Evolutionary conservation across 768 basidiomycete species (phyloP), one percentile per base, ranked within the genome.

Genomic region (Terana coerulea): DNA sequence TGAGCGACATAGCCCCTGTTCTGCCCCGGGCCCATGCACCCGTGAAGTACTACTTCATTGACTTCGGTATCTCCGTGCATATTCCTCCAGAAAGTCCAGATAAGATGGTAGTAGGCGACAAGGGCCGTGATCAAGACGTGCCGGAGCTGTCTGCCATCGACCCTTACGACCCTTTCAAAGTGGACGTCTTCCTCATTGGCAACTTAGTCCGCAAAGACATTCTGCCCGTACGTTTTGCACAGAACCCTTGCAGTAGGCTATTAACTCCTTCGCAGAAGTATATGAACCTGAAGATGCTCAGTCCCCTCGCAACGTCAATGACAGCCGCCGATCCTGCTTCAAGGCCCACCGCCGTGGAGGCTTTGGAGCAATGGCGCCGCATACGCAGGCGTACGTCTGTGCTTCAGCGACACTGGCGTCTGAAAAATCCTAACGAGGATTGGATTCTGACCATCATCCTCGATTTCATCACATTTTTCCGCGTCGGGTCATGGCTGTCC

Each of bases 1-100:
- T 14, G 15, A n/a, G 36, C 36, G 36, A n/a, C 36, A 37, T 7
- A 19, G 15, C 36, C 15, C 15, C 15, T 19, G 15, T n/a, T 19
- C 15, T 6, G 36, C 15, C 5, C 15, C 21, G 15, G 21, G 36
- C 3, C 43, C 49, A 3, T n/a, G n/a, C 36, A n/a, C 21, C 10
- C 8, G 48, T 62, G 17, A 56, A 44, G 10, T 67, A 67, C 48
- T 67, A 65, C 43, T 61, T 46, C 45, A 52, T 61, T 22, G 65
- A 67, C 49, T 65, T 62, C 28, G 64, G 64, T 6, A 55, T 64
- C 8, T 67, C 65, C 1, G 52, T 54, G 0, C 40, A 29, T 9
- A 58, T 63, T 28, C 54, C 52, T 2, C 19, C 47, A 10, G 47
- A 21, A 7, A 30, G 21, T 2, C 28, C 14, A 8, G 19, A 33